These are phyloP conservation scores for Lipomyces starkeyi DNA, from an alignment of 805 yeast genomes.

Conservation along the genomic window DNA sequence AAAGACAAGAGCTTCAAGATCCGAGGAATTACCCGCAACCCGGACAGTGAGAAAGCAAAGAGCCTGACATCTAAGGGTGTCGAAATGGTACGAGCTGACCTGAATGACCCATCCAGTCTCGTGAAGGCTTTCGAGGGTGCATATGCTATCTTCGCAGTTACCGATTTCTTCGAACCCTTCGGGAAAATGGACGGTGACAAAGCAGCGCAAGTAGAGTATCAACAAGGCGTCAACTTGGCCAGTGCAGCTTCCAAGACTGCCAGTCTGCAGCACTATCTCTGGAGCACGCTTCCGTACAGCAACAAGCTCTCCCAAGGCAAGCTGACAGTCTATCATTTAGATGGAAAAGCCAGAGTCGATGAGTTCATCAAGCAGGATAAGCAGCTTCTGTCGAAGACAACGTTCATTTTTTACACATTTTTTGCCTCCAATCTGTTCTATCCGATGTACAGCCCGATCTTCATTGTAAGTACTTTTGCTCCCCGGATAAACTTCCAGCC, in stretches of 20 bases:
- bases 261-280: conserved; percentile 2
- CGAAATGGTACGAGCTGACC: conserved; percentile 8
- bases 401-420: not conserved
- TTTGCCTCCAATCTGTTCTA: not conserved
- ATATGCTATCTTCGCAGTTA: conserved; percentile 8
- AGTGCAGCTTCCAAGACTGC: not conserved
- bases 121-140: conserved; percentile 7
- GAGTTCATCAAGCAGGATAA: not conserved
- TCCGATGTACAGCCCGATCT: not conserved
- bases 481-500: not conserved
- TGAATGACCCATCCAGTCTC: conserved; percentile 5
- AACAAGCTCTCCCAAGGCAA: not conserved
- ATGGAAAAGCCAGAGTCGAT: conserved; percentile 11
- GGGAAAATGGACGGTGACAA: not conserved
- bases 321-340: not conserved
- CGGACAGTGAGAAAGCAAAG: not conserved
- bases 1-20: conserved; percentile 23
- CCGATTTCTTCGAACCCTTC: conserved; percentile 1
- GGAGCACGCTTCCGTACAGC: conserved; percentile 10
- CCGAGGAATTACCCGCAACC: conserved; percentile 33
- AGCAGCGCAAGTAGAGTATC: not conserved
- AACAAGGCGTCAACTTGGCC: conserved; percentile 5
- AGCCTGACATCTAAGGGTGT: not conserved
- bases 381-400: not conserved
- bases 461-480: not conserved